These are phyloP conservation scores for Vickermania spadyakhi DNA, from an alignment of 208 protist species.

Conservation along the genomic window DNA sequence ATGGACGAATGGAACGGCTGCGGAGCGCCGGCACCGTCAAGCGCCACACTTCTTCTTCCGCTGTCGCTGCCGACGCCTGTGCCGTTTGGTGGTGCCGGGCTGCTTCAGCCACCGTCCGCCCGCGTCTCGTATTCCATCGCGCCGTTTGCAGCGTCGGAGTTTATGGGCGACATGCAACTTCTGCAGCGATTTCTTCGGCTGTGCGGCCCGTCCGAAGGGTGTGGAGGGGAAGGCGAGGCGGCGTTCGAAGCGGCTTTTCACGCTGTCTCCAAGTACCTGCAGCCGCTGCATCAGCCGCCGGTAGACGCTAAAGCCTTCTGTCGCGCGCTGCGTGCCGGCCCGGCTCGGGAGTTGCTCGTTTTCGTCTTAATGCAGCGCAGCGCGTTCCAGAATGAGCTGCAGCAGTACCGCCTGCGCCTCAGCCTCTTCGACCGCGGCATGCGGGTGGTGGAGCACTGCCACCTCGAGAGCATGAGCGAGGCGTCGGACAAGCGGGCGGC, in stretches of 20 bases:
- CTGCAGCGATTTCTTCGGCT: constrained; percentile 64
- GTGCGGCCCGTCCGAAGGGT: constrained; percentile 19
- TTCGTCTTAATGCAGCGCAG: constrained; percentile 74
- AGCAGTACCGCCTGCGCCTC: constrained; percentile 72
- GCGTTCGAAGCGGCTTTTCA: constrained; percentile 11
- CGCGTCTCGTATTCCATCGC: constrained; percentile 58
- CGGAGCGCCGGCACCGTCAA: background rate
- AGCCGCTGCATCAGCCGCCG: background rate
- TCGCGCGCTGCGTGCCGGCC: constrained; percentile 27
- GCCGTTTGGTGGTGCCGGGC: constrained; percentile 39
- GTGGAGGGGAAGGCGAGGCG: background rate
- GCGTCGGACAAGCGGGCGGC: constrained; percentile 34
- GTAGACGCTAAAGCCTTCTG: constrained; percentile 6
- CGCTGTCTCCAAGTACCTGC: constrained; percentile 3
- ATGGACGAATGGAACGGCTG: background rate
- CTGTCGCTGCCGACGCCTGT: constrained; percentile 18
- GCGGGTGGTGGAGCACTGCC: constrained; percentile 81
- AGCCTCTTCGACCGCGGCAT: constrained; percentile 74
- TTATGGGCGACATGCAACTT: constrained; percentile 41
- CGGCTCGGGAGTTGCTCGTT: constrained; percentile 56
- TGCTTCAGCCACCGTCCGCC: constrained; percentile 1
- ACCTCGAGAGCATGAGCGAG: constrained; percentile 68
- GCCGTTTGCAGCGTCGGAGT: constrained; percentile 41
- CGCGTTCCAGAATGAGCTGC: constrained; percentile 82
- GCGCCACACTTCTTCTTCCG: constrained; percentile 23